Percentiles rank a stretch among this genome's conserved stretches.
These are phyloP conservation scores for Nannizzia gypsea DNA, from an alignment of 2,329 filamentous ascomycete species.

Conservation along the genomic window DNA sequence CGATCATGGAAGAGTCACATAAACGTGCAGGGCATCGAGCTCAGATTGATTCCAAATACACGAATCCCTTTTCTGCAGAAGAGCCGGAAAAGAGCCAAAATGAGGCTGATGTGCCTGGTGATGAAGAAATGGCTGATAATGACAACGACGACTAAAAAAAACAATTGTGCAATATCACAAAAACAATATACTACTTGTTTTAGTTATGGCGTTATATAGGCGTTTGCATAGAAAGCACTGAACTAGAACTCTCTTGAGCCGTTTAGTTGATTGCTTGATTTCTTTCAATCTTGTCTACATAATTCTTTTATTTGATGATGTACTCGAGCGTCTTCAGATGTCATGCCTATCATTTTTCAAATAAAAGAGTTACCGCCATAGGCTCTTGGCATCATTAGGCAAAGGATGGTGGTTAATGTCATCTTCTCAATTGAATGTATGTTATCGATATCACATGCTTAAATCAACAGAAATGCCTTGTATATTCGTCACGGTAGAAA, in stretches of 20 bases:
- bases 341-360: not conserved
- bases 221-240: not conserved
- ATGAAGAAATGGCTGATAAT: conserved; percentile 5
- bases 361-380: not conserved
- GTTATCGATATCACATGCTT: too few species aligned
- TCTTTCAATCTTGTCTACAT: not conserved
- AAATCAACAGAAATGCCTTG: too few species aligned
- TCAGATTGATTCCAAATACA: conserved; percentile 36
- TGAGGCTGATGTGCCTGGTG: not conserved
- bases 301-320: not conserved
- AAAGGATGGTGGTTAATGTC: too few species aligned
- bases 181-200: not conserved
- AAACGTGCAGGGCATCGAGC: conserved; percentile 36
- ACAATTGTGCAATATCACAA: not conserved
- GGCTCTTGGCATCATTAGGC: not conserved
- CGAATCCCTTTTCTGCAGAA: conserved; percentile 22
- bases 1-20: conserved; percentile 38
- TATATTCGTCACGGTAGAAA: too few species aligned
- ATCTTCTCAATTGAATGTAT: too few species aligned
- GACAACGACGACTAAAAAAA: not conserved
- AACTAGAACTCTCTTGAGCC: not conserved
- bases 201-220: not conserved
- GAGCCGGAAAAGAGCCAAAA: not conserved
- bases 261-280: not conserved
- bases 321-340: not conserved